phyloP scores from a whole-genome alignment of 2,329 filamentous ascomycete genomes.

The Fusarium coffeatum region DNA sequence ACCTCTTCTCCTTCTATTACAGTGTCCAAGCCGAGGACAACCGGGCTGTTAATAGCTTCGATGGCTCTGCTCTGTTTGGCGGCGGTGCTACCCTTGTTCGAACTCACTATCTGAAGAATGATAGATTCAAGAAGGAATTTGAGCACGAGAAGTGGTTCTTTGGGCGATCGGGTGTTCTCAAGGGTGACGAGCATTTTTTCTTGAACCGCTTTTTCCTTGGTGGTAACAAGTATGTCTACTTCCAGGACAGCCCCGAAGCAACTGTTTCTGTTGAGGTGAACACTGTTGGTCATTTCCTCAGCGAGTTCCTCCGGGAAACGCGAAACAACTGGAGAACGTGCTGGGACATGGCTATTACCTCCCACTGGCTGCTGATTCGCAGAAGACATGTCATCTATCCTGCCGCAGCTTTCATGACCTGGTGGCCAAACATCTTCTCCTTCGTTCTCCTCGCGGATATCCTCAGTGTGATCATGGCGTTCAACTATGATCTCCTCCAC shows the following conservation, averaged over 20 bases:
- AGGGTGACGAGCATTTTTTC: constrained; percentile 29
- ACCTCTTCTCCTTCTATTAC: constrained; percentile 19
- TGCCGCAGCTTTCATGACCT: background rate
- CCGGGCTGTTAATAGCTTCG: constrained; percentile 8
- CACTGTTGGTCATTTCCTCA: constrained; percentile 3
- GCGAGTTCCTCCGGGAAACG: constrained; percentile 6
- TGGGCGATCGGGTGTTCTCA: constrained; percentile 12
- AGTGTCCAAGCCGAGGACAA: constrained; percentile 10
- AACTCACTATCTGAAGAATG: background rate
- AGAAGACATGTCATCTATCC: background rate
- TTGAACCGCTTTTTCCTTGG: constrained; percentile 23
- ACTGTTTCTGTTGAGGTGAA: background rate
- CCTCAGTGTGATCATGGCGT: background rate
- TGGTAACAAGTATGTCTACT: constrained; percentile 2
- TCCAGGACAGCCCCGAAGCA: constrained; percentile 12
- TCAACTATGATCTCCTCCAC: constrained; percentile 1
- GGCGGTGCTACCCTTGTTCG: constrained; percentile 24
- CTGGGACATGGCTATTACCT: background rate
- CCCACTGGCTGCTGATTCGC: background rate
- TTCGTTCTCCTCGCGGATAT: background rate
- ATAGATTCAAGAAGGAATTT: constrained; percentile 14
- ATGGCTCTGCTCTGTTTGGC: constrained; percentile 10
- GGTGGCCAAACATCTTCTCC: background rate
- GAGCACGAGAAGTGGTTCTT: constrained; percentile 25
- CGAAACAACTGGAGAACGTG: constrained; percentile 16